Percentiles rank a stretch among this genome's conserved stretches.
These are phyloP conservation scores for Trametes punicea DNA, from an alignment of 768 basidiomycete genomes.

Conservation along the genomic window DNA sequence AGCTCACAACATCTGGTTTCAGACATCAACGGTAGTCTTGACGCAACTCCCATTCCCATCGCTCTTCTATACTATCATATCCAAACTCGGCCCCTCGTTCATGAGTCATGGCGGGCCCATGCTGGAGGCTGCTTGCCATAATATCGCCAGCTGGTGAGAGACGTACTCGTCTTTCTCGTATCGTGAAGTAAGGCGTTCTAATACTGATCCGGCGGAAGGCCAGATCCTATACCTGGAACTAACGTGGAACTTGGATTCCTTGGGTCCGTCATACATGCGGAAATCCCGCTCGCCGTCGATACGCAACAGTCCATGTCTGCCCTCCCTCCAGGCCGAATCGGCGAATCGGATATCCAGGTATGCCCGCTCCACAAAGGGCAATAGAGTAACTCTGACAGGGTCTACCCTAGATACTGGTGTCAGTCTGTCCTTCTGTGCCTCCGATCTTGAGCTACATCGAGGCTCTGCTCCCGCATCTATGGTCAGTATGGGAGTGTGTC, in stretches of 20 bases:
- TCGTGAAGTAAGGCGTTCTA: no score
- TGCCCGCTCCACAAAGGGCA: not conserved
- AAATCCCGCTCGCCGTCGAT: constrained; percentile 65
- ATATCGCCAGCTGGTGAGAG: constrained; percentile 77
- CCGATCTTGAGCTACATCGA: constrained; percentile 62
- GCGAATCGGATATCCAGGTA: constrained; percentile 12
- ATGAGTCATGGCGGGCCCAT: constrained; percentile 72
- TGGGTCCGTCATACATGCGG: constrained; percentile 68
- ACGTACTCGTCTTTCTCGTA: no score
- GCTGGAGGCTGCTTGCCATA: constrained; percentile 83
- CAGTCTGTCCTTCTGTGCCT: constrained; percentile 54
- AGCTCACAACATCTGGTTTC: constrained; percentile 10
- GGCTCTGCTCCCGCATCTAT: constrained; percentile 60
- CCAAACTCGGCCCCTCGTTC: constrained; percentile 73
- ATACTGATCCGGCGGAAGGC: no score
- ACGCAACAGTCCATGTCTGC: constrained; percentile 53
- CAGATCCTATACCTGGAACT: constrained; percentile 63
- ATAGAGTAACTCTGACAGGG: not conserved
- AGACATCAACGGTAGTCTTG: constrained; percentile 81
- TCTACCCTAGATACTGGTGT: constrained; percentile 58
- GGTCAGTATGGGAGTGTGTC: constrained; percentile 93
- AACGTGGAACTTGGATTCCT: constrained; percentile 81
- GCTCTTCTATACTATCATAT: constrained; percentile 65
- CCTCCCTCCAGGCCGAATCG: not conserved
- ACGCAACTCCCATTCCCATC: constrained; percentile 79